Conservation (phyloP, 495 filamentous ascomycete species). For the Annulohypoxylon nitens region DNA sequence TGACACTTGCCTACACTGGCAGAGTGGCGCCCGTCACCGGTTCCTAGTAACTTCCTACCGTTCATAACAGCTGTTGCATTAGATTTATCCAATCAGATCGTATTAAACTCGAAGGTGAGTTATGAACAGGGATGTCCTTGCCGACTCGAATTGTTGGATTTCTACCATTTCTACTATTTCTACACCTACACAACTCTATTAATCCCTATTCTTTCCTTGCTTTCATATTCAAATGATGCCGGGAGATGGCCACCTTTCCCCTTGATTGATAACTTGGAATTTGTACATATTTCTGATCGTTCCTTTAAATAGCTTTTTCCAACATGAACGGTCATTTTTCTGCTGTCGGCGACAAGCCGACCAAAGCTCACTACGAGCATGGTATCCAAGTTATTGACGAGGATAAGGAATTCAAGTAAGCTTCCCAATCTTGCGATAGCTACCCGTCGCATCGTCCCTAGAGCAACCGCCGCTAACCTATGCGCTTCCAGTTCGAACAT, state of each 20-base stretch:
- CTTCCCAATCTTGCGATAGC: slow-evolving; percentile 24
- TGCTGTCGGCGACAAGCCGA: slow-evolving; percentile 74
- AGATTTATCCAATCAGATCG: slow-evolving; percentile 14
- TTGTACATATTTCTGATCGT: slow-evolving; percentile 33
- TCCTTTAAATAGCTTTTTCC: slow-evolving; percentile 11
- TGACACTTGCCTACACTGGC: slow-evolving; percentile 34
- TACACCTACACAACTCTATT: slow-evolving; percentile 41
- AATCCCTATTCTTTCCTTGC: slow-evolving; percentile 25
- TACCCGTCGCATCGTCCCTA: slow-evolving; percentile 22
- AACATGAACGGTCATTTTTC: slow-evolving; percentile 90
- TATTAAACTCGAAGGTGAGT: slow-evolving; percentile 21
- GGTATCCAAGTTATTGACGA: slow-evolving; percentile 97
- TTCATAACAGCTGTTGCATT: slow-evolving; percentile 41
- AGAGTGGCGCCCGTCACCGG: slow-evolving; percentile 42
- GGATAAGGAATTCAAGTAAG: slow-evolving; percentile 96
- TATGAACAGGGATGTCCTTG: slow-evolving; percentile 37
- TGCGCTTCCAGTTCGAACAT: slow-evolving; percentile 73
- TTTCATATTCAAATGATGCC: neutral
- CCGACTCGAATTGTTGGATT: slow-evolving; percentile 27
- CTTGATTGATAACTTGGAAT: slow-evolving; percentile 37
- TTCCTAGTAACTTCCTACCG: slow-evolving; percentile 21
- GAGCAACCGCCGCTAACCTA: slow-evolving; percentile 27
- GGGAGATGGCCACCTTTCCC: slow-evolving; percentile 44
- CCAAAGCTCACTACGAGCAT: slow-evolving; percentile 82
- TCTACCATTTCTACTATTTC: slow-evolving; percentile 20